phyloP scores from a whole-genome alignment of 768 basidiomycete species.

The Cyclocybe aegerita region DNA sequence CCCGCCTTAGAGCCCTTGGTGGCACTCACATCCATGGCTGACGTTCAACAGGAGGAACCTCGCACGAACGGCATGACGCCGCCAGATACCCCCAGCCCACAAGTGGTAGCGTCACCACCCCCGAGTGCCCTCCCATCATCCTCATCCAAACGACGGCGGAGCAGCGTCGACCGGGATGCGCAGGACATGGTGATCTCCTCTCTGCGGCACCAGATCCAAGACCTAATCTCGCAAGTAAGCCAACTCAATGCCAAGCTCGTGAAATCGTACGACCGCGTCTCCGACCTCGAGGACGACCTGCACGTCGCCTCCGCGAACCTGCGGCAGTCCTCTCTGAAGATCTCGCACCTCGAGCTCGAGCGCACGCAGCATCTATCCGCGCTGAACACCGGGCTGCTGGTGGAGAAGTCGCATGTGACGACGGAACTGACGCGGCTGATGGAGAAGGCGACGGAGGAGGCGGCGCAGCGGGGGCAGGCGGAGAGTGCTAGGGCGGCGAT shows the following conservation, averaged over 20 bases:
- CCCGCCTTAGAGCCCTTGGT: not conserved
- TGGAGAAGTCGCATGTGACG: slow-evolving; percentile 90
- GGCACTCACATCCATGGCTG: not conserved
- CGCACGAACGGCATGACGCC: not conserved
- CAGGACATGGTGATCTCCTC: slow-evolving; percentile 83
- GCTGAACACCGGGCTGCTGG: slow-evolving; percentile 86
- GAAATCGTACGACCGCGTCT: slow-evolving; percentile 86
- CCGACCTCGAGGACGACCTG: slow-evolving; percentile 88
- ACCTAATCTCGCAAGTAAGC: slow-evolving; percentile 87
- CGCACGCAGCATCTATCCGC: slow-evolving; percentile 85
- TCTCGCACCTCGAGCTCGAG: slow-evolving; percentile 82
- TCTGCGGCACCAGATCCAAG: slow-evolving; percentile 77
- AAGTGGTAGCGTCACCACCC: not conserved
- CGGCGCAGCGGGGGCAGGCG: slow-evolving; percentile 85
- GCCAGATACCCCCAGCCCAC: not conserved
- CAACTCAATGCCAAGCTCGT: slow-evolving; percentile 94
- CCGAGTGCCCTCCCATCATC: not conserved
- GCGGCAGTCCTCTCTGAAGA: slow-evolving; percentile 59
- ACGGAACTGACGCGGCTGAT: slow-evolving; percentile 90
- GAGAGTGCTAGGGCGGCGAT: slow-evolving; percentile 81
- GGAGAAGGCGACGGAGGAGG: slow-evolving; percentile 94
- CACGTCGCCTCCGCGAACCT: slow-evolving; percentile 63
- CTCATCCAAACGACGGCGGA: slow-evolving; percentile 14
- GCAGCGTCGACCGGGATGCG: slow-evolving; percentile 53
- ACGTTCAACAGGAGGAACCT: not conserved